A percentile compares a stretch with the other conserved stretches of the same genome.
These are phyloP conservation scores for Glycine soja DNA, from an alignment of 306 rosid genomes.

Conservation along the genomic window DNA sequence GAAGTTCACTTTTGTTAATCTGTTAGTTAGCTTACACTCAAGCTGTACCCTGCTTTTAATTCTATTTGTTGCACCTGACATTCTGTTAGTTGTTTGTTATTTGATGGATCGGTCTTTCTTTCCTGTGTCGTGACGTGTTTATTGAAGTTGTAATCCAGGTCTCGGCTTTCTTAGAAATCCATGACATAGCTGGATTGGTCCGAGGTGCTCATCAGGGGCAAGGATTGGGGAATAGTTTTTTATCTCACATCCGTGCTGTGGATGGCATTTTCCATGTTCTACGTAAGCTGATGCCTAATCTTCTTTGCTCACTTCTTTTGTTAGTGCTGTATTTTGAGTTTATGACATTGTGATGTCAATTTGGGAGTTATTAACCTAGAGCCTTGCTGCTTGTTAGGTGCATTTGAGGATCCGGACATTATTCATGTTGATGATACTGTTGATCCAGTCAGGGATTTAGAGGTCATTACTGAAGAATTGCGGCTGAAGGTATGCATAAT, in stretches of 20 bases:
- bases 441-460: conserved; percentile 98
- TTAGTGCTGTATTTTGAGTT: conserved; percentile 2
- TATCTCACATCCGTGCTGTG: conserved; percentile 98
- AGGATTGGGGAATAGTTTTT: conserved; percentile 97
- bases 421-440: conserved; percentile 93
- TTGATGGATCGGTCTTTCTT: conserved; percentile 13
- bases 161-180: conserved; percentile 95
- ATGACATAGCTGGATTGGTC: conserved; percentile 97
- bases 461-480: conserved; percentile 81
- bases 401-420: conserved; percentile 97
- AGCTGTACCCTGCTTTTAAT: background rate
- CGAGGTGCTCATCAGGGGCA: conserved; percentile 97
- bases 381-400: conserved; percentile 64
- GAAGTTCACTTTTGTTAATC: background rate
- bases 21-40: background rate
- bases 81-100: conserved; percentile 24
- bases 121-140: background rate
- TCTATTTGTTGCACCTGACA: conserved; percentile 16
- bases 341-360: background rate
- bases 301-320: conserved; percentile 13
- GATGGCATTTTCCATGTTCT: conserved; percentile 98
- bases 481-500: conserved; percentile 75
- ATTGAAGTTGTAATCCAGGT: conserved; percentile 57
- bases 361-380: conserved; percentile 28
- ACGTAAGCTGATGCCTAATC: conserved; percentile 70